Evolutionary conservation across 2,329 filamentous ascomycete species (phyloP), one percentile per base, ranked within the genome.

Genomic region (Cordyceps javanica): DNA sequence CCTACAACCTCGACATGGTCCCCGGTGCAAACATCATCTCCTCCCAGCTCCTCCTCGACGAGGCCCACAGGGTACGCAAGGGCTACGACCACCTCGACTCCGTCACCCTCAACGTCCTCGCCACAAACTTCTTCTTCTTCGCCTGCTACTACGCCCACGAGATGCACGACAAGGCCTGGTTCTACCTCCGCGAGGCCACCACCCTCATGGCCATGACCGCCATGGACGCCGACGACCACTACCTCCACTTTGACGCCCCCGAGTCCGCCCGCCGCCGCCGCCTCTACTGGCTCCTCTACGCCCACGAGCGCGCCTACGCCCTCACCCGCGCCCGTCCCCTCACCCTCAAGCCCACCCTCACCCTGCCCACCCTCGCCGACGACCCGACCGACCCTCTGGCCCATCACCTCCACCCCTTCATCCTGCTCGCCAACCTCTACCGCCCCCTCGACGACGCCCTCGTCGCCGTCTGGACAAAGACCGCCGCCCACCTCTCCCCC

Each of bases 71-170:
- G n/a, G 83, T 87, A 5, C 79, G 85, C 57, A 86, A 85, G 66
- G 80, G 81, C 23, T 81, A 79, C 61, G 83, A 87, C 59, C 83
- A 84, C 61, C 74, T 82, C 32, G 81, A 83, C 53, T 73, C 73
- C 14, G 78, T 83, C 8, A 82, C 76, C 9, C 69, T 81, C 59
- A 82, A 83, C 64, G 80, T 75, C 45, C 69, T 90, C 13, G 83
- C 86, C 59, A 90, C 87, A n/a, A 91, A 87, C 55, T 91, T 89
- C 70, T 91, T 93, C 69, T 69, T 93, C 26, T 91, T 90, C 64
- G 87, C 82, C 38, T 87, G 86, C 59, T 83, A 87, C 68, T 87
- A 88, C 60, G 86, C 83, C 38, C 74, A 90, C 48, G 87, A 91
- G 61, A 78, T 86, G 68, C 87, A 91, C 68, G 85, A 88, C 61